Evolutionary conservation across 2,329 filamentous ascomycete genomes (phyloP), one percentile per base, ranked within the genome.

Genomic region (Ambrosiella cleistominuta): DNA sequence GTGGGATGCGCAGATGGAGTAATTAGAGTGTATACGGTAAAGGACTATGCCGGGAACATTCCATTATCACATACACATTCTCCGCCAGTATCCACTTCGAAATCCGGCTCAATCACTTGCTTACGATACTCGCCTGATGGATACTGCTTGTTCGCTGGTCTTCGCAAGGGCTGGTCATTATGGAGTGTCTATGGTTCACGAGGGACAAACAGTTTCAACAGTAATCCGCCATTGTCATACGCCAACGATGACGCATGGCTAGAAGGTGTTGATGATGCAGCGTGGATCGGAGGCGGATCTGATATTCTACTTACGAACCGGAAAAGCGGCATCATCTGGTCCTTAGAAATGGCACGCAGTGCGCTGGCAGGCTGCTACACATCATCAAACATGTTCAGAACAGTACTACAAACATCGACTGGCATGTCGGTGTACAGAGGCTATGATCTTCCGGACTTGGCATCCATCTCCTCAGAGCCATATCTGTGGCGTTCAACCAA

Each of bases 161-260:
- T 91, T 66, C 84, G 93, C 65, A 82, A 84, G 60, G 94, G 93
- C 0, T 98, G 93, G 93, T 85, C 87, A 3, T 91, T 83, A 52
- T 98, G 91, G 91, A 97, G 91, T 68, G 93, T 97, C 42, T 98
- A 95, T 69, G 93, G 93, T 39, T 96, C 95, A 69, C 78, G 85
- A 1, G 84, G 89, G 12, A 89, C 85, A 58, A 88, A 82, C 64
- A 95, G 88, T 66, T 97, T 97, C 67, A 76, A 78, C 6, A 76
- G 80, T 11, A 86, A 95, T 64, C 73, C 75, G 35, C 70, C 72
- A 1, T 74, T 88, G 42, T 81, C 83, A 1, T 71, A 77, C 54
- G 71, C 72, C 6, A 91, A 93, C 65, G 78, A 77, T 36, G 91
- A 98, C 66, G 77, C 80, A 50, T 97, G 91, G 88, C 75, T 97